Evolutionary conservation across 2,329 filamentous ascomycete species (phyloP), one percentile per base, ranked within the genome.

Genomic region (Monosporascus sp.): DNA sequence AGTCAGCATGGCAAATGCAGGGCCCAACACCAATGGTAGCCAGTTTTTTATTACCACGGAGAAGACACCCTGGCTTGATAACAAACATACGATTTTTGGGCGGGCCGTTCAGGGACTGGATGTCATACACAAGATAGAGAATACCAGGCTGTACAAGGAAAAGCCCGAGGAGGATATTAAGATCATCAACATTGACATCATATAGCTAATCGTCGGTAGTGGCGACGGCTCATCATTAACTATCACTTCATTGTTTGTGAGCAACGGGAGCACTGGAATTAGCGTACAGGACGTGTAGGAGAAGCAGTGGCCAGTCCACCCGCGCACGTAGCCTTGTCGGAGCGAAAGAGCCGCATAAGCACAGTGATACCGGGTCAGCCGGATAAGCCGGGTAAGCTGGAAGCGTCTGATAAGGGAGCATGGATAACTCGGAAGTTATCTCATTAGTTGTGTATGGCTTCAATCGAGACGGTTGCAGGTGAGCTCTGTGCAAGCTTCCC

Each of bases 11-110:
- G 94, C 94, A 14, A 99, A 99, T 70, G 93, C 94, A 0, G 94
- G 94, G 0, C 91, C 91, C 0, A 91, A 93, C 64, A 97, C 92
- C 37, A 99, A 99, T 68, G 94, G 89, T 16, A 94, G 88, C 66
- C 94, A 99, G 70, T 99, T 99, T 70, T 99, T 99, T 66, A 96
- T 99, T 61, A 99, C 94, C 0, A 97, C 93, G 0, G 95, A 97
- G 72, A 96, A 96, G 75, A 91, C 94, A 61, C 87, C 91, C 6
- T 99, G 94, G 94, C 74, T 99, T 50, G 94, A 99, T 69, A 87
- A 88, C 59, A 96, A 97, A 71, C 94, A 99, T 70, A 97, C 93
- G 0, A 90, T 99, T 51, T 99, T 99, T 68, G 94, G 94, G 1
- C 81, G 94, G 41, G 92, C 91, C 1, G 87, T 93, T 38, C 88